phyloP scores from a whole-genome alignment of 2,329 filamentous ascomycete genomes.

The Fusarium buxicola region DNA sequence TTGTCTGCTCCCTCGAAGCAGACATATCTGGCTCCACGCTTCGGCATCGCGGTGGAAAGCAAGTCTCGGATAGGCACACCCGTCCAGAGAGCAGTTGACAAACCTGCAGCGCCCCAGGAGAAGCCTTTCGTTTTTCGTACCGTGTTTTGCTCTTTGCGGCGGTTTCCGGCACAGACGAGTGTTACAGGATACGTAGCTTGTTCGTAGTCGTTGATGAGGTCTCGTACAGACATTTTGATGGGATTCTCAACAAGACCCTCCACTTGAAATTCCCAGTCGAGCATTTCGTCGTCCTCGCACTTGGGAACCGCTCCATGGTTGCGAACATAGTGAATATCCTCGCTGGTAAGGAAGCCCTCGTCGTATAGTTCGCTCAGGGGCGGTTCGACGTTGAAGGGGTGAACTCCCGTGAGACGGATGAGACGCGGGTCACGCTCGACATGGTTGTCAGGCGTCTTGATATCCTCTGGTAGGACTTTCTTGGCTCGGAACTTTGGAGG shows the following conservation, averaged over 20 bases:
- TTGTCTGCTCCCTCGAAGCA: conserved; percentile 94
- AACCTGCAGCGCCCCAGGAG: conserved; percentile 89
- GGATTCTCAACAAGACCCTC: conserved; percentile 87
- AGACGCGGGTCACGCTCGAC: conserved; percentile 83
- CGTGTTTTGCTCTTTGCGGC: conserved; percentile 91
- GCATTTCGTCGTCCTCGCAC: conserved; percentile 77
- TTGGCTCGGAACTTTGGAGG: conserved; percentile 73
- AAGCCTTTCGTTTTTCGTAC: conserved; percentile 94
- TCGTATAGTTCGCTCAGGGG: conserved; percentile 83
- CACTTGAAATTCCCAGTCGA: conserved; percentile 84
- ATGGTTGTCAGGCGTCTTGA: conserved; percentile 85
- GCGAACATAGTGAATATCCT: conserved; percentile 89
- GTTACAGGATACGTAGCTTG: conserved; percentile 89
- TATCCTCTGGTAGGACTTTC: conserved; percentile 77
- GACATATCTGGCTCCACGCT: conserved; percentile 79
- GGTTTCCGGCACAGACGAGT: conserved; percentile 90
- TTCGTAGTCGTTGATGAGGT: conserved; percentile 79
- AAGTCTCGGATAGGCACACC: conserved; percentile 81
- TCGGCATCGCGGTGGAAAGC: conserved; percentile 74
- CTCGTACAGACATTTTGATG: conserved; percentile 75
- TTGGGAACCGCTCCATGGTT: conserved; percentile 88
- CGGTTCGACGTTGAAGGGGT: conserved; percentile 92
- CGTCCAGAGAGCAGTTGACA: conserved; percentile 90
- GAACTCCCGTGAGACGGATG: conserved; percentile 86
- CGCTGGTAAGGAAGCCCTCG: conserved; percentile 85